Conservation (phyloP, 2,329 filamentous ascomycete species). For the Claviceps monticola region DNA sequence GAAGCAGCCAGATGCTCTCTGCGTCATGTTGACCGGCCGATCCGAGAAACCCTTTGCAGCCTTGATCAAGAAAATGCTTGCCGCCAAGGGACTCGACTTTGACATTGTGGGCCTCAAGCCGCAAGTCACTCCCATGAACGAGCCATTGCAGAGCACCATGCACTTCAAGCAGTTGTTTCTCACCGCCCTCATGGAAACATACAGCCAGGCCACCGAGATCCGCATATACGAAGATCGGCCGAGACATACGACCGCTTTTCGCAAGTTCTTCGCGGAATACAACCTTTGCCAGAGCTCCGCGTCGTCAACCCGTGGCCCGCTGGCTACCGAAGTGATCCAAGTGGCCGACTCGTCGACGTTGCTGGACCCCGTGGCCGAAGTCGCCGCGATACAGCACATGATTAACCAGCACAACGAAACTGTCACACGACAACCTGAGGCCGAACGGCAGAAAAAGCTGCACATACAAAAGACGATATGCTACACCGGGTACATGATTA, state of each 20-base stretch:
- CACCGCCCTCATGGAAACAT: constrained; percentile 70
- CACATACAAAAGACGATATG: constrained; percentile 77
- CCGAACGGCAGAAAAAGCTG: constrained; percentile 31
- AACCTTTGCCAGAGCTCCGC: constrained; percentile 44
- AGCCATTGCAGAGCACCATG: constrained; percentile 74
- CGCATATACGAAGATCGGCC: constrained; percentile 56
- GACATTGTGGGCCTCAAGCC: constrained; percentile 86
- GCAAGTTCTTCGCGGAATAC: constrained; percentile 68
- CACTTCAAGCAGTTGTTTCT: constrained; percentile 84
- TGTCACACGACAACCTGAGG: constrained; percentile 17
- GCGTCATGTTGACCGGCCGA: constrained; percentile 76
- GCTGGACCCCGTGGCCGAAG: constrained; percentile 65
- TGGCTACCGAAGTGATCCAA: constrained; percentile 70
- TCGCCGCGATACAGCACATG: constrained; percentile 75
- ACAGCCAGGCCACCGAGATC: constrained; percentile 69
- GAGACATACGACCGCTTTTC: constrained; percentile 65
- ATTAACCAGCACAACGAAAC: constrained; percentile 73
- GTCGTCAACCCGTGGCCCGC: constrained; percentile 44
- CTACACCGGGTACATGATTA: constrained; percentile 85
- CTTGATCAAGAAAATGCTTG: constrained; percentile 67
- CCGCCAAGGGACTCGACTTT: constrained; percentile 67
- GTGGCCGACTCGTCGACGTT: constrained; percentile 63
- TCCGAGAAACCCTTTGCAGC: constrained; percentile 64
- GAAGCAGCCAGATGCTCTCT: constrained; percentile 71
- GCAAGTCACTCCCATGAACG: constrained; percentile 61